A percentile compares a stretch with the other conserved stretches of the same genome.
phyloP scores from a whole-genome alignment of 345 rosid species.

The Kandelia obovata region DNA sequence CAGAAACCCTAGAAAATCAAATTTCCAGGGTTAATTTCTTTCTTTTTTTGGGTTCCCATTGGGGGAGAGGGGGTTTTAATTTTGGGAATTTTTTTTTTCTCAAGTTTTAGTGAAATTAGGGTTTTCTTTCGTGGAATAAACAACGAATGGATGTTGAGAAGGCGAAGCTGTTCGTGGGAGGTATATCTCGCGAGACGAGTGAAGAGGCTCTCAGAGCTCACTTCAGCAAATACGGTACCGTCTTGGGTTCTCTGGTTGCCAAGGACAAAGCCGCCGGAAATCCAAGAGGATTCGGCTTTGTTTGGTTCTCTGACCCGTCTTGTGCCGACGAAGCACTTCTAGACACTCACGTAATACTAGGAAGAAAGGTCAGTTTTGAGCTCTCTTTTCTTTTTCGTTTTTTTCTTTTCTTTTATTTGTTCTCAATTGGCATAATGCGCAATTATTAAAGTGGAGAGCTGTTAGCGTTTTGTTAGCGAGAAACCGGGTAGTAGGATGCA shows the following conservation, averaged over 20 bases:
- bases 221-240: slow-evolving; percentile 67
- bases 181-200: slow-evolving; percentile 54
- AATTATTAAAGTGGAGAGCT: too few relatives aligned
- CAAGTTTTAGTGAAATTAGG: slow-evolving; percentile 23
- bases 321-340: slow-evolving; percentile 53
- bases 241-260: slow-evolving; percentile 46
- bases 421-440: not conserved
- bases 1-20: slow-evolving; percentile 8
- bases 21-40: slow-evolving; percentile 23
- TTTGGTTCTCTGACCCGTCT: slow-evolving; percentile 49
- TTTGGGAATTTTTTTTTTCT: not conserved
- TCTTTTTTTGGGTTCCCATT: not conserved
- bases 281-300: slow-evolving; percentile 72
- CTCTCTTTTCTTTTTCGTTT: not conserved
- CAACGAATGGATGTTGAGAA: slow-evolving; percentile 50
- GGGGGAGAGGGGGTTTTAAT: not conserved
- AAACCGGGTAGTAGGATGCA: too few relatives aligned
- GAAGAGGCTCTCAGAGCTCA: slow-evolving; percentile 52
- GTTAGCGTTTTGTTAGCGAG: too few relatives aligned
- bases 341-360: slow-evolving; percentile 59
- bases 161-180: slow-evolving; percentile 67
- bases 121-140: slow-evolving; percentile 1
- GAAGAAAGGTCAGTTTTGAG: slow-evolving; percentile 55
- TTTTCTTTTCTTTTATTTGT: not conserved
- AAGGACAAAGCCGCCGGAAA: slow-evolving; percentile 41